A percentile compares a stretch with the other conserved stretches of the same genome.
phyloP scores from a whole-genome alignment of 2,329 filamentous ascomycete genomes.

The Colletotrichum chlorophyti region DNA sequence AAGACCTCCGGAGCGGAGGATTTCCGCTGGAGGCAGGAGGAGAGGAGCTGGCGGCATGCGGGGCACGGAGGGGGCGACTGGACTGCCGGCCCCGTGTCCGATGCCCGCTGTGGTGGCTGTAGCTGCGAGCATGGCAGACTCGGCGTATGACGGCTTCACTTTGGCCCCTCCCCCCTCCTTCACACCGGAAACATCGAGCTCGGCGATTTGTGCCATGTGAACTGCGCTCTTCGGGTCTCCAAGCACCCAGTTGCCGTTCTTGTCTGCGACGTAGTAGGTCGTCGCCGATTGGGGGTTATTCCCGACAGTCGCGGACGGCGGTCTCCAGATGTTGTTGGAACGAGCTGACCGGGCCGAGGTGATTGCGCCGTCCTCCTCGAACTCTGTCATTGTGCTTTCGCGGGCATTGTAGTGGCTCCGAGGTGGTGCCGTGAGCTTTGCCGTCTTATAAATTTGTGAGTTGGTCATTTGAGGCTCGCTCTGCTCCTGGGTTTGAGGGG shows the following conservation, averaged over 20 bases:
- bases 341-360: constrained; percentile 37
- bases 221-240: constrained; percentile 42
- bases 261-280: constrained; percentile 58
- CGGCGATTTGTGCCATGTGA: constrained; percentile 33
- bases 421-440: constrained; percentile 27
- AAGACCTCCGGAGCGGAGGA: constrained; percentile 23
- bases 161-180: constrained; percentile 23
- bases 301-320: constrained; percentile 43
- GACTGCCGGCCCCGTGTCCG: constrained; percentile 26
- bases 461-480: constrained; percentile 22
- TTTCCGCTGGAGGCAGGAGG: constrained; percentile 38
- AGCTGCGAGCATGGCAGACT: constrained; percentile 26
- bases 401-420: constrained; percentile 33
- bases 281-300: constrained; percentile 50
- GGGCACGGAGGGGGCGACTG: constrained; percentile 11
- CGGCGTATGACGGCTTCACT: constrained; percentile 24
- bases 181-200: constrained; percentile 32
- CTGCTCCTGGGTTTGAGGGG: constrained; percentile 6
- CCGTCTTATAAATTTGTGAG: constrained; percentile 25
- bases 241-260: constrained; percentile 60
- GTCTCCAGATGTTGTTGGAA: constrained; percentile 56
- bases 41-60: constrained; percentile 20
- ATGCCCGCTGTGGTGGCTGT: constrained; percentile 30
- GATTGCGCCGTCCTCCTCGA: constrained; percentile 56
- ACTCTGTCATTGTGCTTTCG: constrained; percentile 57